Conservation (phyloP, 345 rosid species). For the Brassica napus region Da-Ae NC_063434.1:750001-750500, state of each 20-base stretch:
- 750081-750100: conserved; percentile 63
- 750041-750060: conserved; percentile 94
- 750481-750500: conserved; percentile 92
- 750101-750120: conserved; percentile 52
- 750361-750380: conserved; percentile 85
- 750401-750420: conserved; percentile 42
- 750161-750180: conserved; percentile 65
- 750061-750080: conserved; percentile 75
- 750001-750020: conserved; percentile 81
- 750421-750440: conserved; percentile 50
- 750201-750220: conserved; percentile 47
- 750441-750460: conserved; percentile 76
- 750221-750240: conserved; percentile 70
- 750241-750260: conserved; percentile 84
- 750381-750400: conserved; percentile 78
- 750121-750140: conserved; percentile 88
- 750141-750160: conserved; percentile 70
- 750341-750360: conserved; percentile 99
- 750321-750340: conserved; percentile 84
- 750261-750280: conserved; percentile 55
- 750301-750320: conserved; percentile 76
- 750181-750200: conserved; percentile 66
- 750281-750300: conserved; percentile 61
- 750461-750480: conserved; percentile 93
- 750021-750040: conserved; percentile 71